These are phyloP conservation scores for Misopates orontium DNA, from an alignment of 257 asterid species.

Conservation along the genomic window DNA sequence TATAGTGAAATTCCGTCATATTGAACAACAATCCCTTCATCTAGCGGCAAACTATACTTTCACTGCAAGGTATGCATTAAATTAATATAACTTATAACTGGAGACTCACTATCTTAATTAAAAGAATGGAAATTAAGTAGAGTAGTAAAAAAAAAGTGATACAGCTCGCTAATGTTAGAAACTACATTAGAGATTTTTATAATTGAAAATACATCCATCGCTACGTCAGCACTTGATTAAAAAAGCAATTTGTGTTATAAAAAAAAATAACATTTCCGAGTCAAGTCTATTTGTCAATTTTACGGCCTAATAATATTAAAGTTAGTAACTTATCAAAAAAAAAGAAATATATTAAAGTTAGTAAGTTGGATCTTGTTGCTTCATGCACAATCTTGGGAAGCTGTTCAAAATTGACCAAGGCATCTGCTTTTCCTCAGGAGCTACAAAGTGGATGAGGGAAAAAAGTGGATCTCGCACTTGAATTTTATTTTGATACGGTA, in stretches of 20 bases:
- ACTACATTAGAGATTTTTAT: no score
- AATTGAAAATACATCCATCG: no score
- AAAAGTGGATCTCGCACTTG: no score
- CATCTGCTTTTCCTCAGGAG: background rate
- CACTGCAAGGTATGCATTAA: background rate
- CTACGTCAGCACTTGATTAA: no score
- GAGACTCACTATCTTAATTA: constrained; percentile 7
- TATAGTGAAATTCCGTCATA: constrained; percentile 12
- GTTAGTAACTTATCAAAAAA: no score
- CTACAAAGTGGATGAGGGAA: background rate
- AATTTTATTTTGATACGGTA: no score
- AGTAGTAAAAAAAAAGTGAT: no score
- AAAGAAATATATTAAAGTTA: no score
- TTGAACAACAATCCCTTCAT: constrained; percentile 33
- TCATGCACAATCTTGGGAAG: background rate
- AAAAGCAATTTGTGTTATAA: no score
- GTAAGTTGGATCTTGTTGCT: background rate
- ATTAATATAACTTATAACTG: background rate
- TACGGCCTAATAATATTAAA: background rate
- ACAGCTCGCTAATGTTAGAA: no score
- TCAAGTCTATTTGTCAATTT: background rate
- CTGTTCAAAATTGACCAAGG: background rate
- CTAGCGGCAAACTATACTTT: constrained; percentile 26
- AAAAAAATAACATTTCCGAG: background rate
- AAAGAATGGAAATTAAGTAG: background rate